These are phyloP conservation scores for Arachis monticola DNA, from an alignment of 331 rosid genomes.

Conservation along the genomic window DNA sequence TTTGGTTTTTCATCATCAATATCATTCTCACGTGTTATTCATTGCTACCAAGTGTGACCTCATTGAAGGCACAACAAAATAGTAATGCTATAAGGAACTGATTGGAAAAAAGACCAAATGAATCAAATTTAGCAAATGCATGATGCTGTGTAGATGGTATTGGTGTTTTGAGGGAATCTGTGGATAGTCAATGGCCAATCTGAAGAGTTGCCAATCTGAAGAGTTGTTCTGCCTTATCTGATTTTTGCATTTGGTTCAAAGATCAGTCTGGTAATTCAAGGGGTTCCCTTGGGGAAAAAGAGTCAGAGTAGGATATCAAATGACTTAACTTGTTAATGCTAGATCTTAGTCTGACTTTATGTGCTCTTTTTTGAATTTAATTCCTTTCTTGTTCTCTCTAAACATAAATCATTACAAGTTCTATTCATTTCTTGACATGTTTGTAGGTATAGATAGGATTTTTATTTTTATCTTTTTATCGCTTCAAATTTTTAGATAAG, in stretches of 20 bases:
- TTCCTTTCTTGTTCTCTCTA: background rate
- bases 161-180: slow-evolving; percentile 7
- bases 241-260: slow-evolving; percentile 17
- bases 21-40: slow-evolving; percentile 2
- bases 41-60: background rate
- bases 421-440: slow-evolving; percentile 3
- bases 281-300: slow-evolving; percentile 26
- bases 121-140: background rate
- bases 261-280: background rate
- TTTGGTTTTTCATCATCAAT: background rate
- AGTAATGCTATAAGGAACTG: slow-evolving; percentile 3
- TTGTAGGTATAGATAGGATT: background rate
- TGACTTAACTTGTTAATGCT: background rate
- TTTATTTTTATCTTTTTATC: background rate
- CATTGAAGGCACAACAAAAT: slow-evolving; percentile 3
- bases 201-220: background rate
- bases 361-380: slow-evolving; percentile 18
- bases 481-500: too few relatives aligned
- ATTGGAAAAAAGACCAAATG: background rate
- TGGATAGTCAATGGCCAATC: background rate
- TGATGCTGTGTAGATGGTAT: background rate
- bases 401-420: background rate
- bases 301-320: slow-evolving; percentile 15
- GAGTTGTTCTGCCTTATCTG: slow-evolving; percentile 4
- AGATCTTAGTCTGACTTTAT: slow-evolving; percentile 12